These are phyloP conservation scores for Reticulascus tulasneorum DNA, from an alignment of 2,329 filamentous ascomycete genomes.

Conservation along the genomic window DNA sequence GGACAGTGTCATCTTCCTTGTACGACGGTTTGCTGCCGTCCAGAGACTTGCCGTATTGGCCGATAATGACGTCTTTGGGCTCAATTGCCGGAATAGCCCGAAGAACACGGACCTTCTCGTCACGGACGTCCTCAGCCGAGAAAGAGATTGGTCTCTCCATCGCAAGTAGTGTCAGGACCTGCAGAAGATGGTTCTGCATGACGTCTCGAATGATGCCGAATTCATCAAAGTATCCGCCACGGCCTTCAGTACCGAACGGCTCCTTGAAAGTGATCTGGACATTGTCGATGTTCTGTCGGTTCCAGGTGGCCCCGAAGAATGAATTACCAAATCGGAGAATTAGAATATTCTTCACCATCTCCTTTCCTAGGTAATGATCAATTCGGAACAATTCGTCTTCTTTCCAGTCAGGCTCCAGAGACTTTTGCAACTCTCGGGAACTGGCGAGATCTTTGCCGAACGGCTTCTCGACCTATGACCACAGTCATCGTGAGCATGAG, in stretches of 20 bases:
- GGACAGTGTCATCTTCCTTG: constrained; percentile 98
- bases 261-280: constrained; percentile 99
- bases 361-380: constrained; percentile 98
- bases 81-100: constrained; percentile 91
- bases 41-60: constrained; percentile 93
- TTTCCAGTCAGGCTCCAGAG: constrained; percentile 94
- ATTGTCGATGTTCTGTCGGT: constrained; percentile 98
- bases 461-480: constrained; percentile 85
- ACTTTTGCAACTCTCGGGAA: constrained; percentile 91
- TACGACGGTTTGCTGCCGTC: constrained; percentile 96
- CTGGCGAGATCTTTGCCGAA: constrained; percentile 96
- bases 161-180: constrained; percentile 90
- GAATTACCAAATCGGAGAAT: constrained; percentile 98
- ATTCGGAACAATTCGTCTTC: constrained; percentile 99
- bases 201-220: constrained; percentile 99
- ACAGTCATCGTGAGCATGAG: constrained; percentile 2
- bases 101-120: constrained; percentile 96
- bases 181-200: constrained; percentile 98
- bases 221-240: constrained; percentile 98
- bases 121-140: constrained; percentile 95
- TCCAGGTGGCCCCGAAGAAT: constrained; percentile 98
- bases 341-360: constrained; percentile 99
- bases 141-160: constrained; percentile 99
- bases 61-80: constrained; percentile 99
- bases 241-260: constrained; percentile 95